Base-by-base conservation (phyloP, 108 stramenopile genomes). In the Stephanodiscus minutulus region DNA sequence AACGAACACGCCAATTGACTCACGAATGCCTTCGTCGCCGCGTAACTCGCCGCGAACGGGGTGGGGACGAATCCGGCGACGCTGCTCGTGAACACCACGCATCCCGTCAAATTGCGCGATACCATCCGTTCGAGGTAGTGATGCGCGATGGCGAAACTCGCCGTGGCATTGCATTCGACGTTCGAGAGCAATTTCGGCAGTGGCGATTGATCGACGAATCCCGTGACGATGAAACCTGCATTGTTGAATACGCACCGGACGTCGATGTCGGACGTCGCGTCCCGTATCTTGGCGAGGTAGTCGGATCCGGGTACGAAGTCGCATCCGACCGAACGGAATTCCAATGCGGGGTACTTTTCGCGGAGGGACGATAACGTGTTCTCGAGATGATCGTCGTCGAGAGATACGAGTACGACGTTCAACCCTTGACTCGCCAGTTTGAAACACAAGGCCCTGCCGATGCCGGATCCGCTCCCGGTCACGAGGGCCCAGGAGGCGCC, bases 151-250 rank as follows among this genome's bases (percentile, higher is more conserved):
- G 85, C 87, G 66, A 97, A 93, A 33, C 90, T 76, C 2, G 98
- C 96, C 0, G 97, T 98, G 28, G 97, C 93, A 83, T 99, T 99
- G 83, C 98, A 99, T 90, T 99, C 98, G 12, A 98, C 75, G 74
- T 98, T 98, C 60, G 88, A 91, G 63, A 97, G 71, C 46, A 97
- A 73, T 75, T 96, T 96, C 46, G 83, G 87, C 36, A 97, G 59
- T 0, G 96, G 90, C 9, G 96, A 74, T 64, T 91, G 93, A 77
- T 99, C 99, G 65, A 98, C 96, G 66, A 99, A 99, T 13, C 99
- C 99, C 0, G 98, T 99, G 10, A 98, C 96, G 57, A 99, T 94
- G 83, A 97, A 99, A 13, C 99, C 99, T 44, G 99, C 99, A 82
- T 99, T 99, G 86, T 96, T 97, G 82, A 99, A 99, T 13, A 99